phyloP scores from a whole-genome alignment of 2,329 filamentous ascomycete genomes.

The Cadophora gregata region DNA sequence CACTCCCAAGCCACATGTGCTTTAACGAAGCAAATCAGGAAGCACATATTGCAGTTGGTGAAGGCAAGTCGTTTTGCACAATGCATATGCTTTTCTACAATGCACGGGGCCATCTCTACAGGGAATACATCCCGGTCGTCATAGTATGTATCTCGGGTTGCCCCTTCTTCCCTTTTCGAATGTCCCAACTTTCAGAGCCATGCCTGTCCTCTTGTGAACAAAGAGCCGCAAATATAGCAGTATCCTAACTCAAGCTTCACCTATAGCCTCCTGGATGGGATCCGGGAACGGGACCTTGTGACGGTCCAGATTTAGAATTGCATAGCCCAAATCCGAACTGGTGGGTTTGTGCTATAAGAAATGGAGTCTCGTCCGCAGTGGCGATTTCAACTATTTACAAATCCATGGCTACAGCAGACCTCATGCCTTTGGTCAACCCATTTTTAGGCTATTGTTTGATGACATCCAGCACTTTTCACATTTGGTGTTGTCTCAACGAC shows the following conservation, averaged over 20 bases:
- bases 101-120: slow-evolving; percentile 12
- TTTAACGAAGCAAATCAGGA: slow-evolving; percentile 4
- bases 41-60: slow-evolving; percentile 13
- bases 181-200: background rate
- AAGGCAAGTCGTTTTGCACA: slow-evolving; percentile 13
- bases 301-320: slow-evolving; percentile 3
- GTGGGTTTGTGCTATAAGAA: slow-evolving; percentile 11
- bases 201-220: background rate
- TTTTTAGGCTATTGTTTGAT: slow-evolving; percentile 16
- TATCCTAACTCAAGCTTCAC: background rate
- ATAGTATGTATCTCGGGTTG: slow-evolving; percentile 3
- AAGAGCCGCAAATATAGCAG: background rate
- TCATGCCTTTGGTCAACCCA: slow-evolving; percentile 8
- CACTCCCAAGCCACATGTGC: slow-evolving; percentile 8
- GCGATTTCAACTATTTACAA: slow-evolving; percentile 12
- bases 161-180: no score
- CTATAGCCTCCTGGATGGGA: slow-evolving; percentile 11
- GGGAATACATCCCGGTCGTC: slow-evolving; percentile 20
- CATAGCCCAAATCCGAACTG: slow-evolving; percentile 3
- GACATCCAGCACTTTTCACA: slow-evolving; percentile 20
- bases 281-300: slow-evolving; percentile 17
- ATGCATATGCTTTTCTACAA: slow-evolving; percentile 19
- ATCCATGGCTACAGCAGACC: slow-evolving; percentile 14
- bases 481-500: slow-evolving; percentile 12
- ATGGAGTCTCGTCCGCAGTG: slow-evolving; percentile 14